Evolutionary conservation across 2,329 filamentous ascomycete species (phyloP).

Genomic region (Sclerotinia subarctica): DNA sequence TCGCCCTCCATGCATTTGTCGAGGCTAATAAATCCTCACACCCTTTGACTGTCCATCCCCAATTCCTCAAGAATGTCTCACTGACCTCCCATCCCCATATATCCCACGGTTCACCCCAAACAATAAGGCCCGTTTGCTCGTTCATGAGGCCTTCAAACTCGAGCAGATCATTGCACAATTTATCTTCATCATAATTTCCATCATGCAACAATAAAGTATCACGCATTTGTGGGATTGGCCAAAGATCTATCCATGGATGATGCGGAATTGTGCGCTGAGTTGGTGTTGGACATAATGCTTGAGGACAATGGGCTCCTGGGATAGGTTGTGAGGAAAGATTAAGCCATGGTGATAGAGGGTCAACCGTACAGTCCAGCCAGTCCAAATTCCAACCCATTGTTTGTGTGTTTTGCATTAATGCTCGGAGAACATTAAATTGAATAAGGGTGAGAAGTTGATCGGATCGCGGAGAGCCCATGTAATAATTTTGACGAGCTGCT

Average conservation of each 20-base stretch:
- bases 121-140: slow-evolving; percentile 23
- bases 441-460: slow-evolving; percentile 11
- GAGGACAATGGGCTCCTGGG: slow-evolving; percentile 38
- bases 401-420: slow-evolving; percentile 40
- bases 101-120: slow-evolving; percentile 45
- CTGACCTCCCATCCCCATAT: slow-evolving; percentile 44
- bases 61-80: slow-evolving; percentile 43
- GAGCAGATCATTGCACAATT: slow-evolving; percentile 45
- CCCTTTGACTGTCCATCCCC: slow-evolving; percentile 39
- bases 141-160: slow-evolving; percentile 42
- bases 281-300: slow-evolving; percentile 41
- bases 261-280: slow-evolving; percentile 44
- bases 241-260: slow-evolving; percentile 44
- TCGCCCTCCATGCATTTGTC: slow-evolving; percentile 40
- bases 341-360: slow-evolving; percentile 32
- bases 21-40: slow-evolving; percentile 36
- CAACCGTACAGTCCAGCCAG: slow-evolving; percentile 35
- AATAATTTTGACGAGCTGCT: background rate
- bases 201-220: slow-evolving; percentile 42
- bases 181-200: slow-evolving; percentile 44
- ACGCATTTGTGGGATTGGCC: slow-evolving; percentile 41
- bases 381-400: background rate
- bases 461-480: background rate
- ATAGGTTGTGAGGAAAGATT: slow-evolving; percentile 38
- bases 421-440: slow-evolving; percentile 43